Percentiles rank a stretch among this genome's conserved stretches.
phyloP scores from a whole-genome alignment of 352 stramenopile genomes.

The Phytopythium oedochilum region DNA sequence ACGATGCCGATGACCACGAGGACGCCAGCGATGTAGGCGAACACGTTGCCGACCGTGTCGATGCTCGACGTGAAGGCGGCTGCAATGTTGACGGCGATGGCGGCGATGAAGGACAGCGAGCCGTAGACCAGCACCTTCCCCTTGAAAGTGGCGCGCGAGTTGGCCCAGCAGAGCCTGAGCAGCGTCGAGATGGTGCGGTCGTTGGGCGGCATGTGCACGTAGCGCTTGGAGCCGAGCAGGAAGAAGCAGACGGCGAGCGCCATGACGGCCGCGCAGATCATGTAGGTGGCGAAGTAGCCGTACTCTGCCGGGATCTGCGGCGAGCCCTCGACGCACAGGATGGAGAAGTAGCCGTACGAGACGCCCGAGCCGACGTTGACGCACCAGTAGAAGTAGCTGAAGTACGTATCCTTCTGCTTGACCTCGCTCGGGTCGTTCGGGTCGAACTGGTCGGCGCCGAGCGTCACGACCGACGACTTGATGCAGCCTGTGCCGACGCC shows the following conservation, averaged over 20 bases:
- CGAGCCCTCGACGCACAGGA: constrained; percentile 66
- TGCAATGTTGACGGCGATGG: constrained; percentile 44
- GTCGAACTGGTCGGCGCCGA: constrained; percentile 56
- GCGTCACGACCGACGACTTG: constrained; percentile 54
- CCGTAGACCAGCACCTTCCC: constrained; percentile 24
- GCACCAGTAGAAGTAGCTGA: constrained; percentile 79
- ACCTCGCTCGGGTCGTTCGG: constrained; percentile 32
- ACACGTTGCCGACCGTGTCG: constrained; percentile 17
- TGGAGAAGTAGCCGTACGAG: constrained; percentile 72
- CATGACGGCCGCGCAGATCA: constrained; percentile 47
- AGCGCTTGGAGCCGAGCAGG: constrained; percentile 29
- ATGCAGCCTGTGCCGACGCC: constrained; percentile 39
- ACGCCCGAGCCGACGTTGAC: constrained; percentile 70
- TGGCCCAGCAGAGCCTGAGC: constrained; percentile 21
- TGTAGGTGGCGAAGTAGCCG: constrained; percentile 74
- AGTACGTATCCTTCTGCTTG: constrained; percentile 59
- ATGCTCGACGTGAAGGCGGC: constrained; percentile 28
- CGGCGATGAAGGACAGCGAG: constrained; percentile 25
- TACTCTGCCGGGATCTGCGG: constrained; percentile 59
- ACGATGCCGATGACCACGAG: constrained; percentile 36
- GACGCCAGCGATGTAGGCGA: constrained; percentile 43
- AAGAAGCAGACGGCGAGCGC: constrained; percentile 28
- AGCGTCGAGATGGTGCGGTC: constrained; percentile 40
- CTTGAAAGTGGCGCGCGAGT: constrained; percentile 16
- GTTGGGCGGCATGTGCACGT: constrained; percentile 33